Percentiles rank a stretch among this genome's conserved stretches.
Conservation (phyloP, 1,284 basidiomycete species). For the Cryptococcus floricola region DNA sequence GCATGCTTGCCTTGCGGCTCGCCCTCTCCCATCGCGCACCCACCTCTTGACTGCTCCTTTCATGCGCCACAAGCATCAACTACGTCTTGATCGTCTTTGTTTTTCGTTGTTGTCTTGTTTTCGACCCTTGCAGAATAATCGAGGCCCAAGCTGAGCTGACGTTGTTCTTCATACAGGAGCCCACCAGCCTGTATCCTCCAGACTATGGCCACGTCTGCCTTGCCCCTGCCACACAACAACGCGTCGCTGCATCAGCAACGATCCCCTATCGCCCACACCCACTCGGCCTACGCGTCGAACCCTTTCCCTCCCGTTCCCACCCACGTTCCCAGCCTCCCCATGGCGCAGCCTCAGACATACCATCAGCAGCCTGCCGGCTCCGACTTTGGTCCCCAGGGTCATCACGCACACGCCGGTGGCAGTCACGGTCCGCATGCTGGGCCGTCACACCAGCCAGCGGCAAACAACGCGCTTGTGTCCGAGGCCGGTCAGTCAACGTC, state of each 20-base stretch:
- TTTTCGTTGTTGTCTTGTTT: not conserved
- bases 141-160: conserved; percentile 1
- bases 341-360: conserved; percentile 2
- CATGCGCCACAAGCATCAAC: not conserved
- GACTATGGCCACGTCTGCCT: not conserved
- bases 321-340: not conserved
- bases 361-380: not conserved
- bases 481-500: conserved; percentile 21
- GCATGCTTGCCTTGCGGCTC: too few relatives aligned
- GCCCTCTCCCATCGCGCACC: not conserved
- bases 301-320: not conserved
- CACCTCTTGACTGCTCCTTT: not conserved
- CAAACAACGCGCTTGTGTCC: not conserved
- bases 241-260: not conserved
- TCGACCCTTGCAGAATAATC: not conserved
- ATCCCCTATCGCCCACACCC: not conserved
- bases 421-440: not conserved
- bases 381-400: not conserved
- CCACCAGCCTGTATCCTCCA: not conserved
- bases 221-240: not conserved
- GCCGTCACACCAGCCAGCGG: not conserved
- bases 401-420: not conserved
- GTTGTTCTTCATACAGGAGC: not conserved
- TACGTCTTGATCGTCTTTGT: not conserved
- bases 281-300: conserved; percentile 1